Percentiles rank a stretch among this genome's conserved stretches.
Conservation (phyloP, 352 stramenopile species). For the Pythium phragmiticola region DNA sequence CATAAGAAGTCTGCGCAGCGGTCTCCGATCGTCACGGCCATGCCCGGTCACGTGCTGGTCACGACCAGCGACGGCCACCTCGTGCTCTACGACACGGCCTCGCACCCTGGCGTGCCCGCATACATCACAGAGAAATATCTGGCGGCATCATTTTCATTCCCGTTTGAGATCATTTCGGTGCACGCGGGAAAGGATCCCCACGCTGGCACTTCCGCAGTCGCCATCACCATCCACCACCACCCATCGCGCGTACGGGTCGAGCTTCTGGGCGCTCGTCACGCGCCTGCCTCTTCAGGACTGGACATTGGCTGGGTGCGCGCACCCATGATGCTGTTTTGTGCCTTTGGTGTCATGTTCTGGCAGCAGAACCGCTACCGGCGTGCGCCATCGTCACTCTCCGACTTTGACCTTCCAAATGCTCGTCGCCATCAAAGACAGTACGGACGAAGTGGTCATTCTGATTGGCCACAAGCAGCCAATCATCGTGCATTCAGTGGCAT, state of each 20-base stretch:
- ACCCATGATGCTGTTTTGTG: slow-evolving; percentile 42
- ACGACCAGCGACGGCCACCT: slow-evolving; percentile 17
- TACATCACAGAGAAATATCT: slow-evolving; percentile 28
- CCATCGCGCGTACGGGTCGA: slow-evolving; percentile 23
- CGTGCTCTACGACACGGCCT: slow-evolving; percentile 30
- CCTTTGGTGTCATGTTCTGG: slow-evolving; percentile 42
- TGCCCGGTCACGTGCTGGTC: slow-evolving; percentile 33
- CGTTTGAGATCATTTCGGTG: slow-evolving; percentile 5
- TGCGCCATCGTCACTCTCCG: slow-evolving; percentile 4
- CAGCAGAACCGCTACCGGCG: slow-evolving; percentile 31
- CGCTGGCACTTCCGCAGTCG: background rate
- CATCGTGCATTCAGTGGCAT: slow-evolving; percentile 13
- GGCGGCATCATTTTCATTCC: background rate
- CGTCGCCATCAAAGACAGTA: slow-evolving; percentile 3
- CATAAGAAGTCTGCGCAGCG: background rate
- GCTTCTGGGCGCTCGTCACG: slow-evolving; percentile 28
- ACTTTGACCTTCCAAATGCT: slow-evolving; percentile 6
- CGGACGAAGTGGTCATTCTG: slow-evolving; percentile 4
- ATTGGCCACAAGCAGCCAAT: slow-evolving; percentile 28
- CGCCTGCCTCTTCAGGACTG: slow-evolving; percentile 23
- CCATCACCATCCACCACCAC: background rate
- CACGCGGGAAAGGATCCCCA: slow-evolving; percentile 20
- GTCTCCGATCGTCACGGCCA: slow-evolving; percentile 16
- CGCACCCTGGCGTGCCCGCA: slow-evolving; percentile 4
- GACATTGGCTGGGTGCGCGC: slow-evolving; percentile 40